These are phyloP conservation scores for Ceriops zippeliana DNA, from an alignment of 345 rosid species.

Conservation along the genomic window DNA sequence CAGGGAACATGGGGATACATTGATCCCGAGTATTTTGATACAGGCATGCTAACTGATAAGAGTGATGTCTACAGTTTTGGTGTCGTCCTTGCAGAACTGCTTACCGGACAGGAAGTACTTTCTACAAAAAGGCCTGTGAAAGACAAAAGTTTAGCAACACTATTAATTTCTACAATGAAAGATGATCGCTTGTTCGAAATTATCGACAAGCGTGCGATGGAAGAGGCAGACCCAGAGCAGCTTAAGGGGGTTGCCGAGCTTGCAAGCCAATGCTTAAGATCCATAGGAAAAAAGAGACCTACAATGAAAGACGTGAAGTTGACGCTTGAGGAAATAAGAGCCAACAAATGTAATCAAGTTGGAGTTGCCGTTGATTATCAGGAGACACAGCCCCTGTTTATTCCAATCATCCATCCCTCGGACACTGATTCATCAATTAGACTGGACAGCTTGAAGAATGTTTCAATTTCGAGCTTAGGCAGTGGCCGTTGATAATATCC, in stretches of 20 bases:
- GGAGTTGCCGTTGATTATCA: not conserved
- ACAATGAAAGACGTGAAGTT: conserved; percentile 36
- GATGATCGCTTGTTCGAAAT: conserved; percentile 27
- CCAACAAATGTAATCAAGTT: not conserved
- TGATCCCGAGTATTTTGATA: conserved; percentile 41
- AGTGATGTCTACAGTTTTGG: conserved; percentile 56
- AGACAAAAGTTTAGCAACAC: conserved; percentile 20
- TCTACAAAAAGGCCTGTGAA: conserved; percentile 18
- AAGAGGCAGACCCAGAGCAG: conserved; percentile 14
- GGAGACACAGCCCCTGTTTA: not conserved
- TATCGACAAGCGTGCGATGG: conserved; percentile 13
- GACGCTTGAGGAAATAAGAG: conserved; percentile 25
- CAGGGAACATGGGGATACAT: conserved; percentile 44
- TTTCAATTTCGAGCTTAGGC: not conserved
- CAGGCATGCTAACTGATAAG: conserved; percentile 34
- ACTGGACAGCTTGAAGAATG: not conserved
- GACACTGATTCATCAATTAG: not conserved
- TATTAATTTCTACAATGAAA: conserved; percentile 31
- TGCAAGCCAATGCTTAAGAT: conserved; percentile 34
- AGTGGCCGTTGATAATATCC: not conserved
- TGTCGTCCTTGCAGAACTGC: conserved; percentile 38
- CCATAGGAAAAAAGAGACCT: conserved; percentile 40
- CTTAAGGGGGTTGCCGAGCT: conserved; percentile 33
- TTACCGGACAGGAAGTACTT: conserved; percentile 30
- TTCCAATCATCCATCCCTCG: not conserved